Base-by-base conservation (phyloP, 208 protist genomes). In the Angomonas ambiguus region DNA sequence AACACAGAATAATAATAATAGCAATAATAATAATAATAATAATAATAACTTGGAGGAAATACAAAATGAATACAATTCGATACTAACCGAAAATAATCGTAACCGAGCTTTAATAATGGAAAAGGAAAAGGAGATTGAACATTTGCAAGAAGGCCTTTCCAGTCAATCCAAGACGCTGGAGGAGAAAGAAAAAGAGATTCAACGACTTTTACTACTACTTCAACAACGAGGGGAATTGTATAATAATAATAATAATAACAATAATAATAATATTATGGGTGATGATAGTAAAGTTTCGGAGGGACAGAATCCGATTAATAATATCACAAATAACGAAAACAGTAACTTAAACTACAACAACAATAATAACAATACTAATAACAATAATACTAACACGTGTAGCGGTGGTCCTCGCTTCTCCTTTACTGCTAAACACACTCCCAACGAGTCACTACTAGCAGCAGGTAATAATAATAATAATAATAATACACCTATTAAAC, bases 21-120 rank as follows among this genome's bases (percentile, higher is more conserved):
- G 4, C 2, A 32, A 59, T 59, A 22, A 59, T 59, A 59, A 27
- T 31, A 59, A 27, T 59, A 18, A 59, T 33, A 59, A 59, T 18
- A 3, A 59, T 31, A 31, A 59, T 33, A 59, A 59, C 8, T 8
- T 61, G 27, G 6, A 41, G 24, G 27, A 27, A 1, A 10, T 61
- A 20, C 3, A 41, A 32, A 25, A 41, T n/a, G 55, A 61, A 20
- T n/a, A 41, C 1, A 3, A 61, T n/a, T 45, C 38, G 8, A n/a
- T 45, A 45, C 16, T 45, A 45, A 16, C 38, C 8, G 38, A 45
- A 45, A 45, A 45, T n/a, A 45, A 45, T 45, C 38, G 38, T n/a
- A 45, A 45, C 38, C 38, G 38, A 45, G 16, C 16, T 16, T 45
- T n/a, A n/a, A n/a, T n/a, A n/a, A n/a, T n/a, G n/a, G 27, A 56